Base-by-base conservation (phyloP, 768 basidiomycete species). In the Leccinum variicolor region DNA sequence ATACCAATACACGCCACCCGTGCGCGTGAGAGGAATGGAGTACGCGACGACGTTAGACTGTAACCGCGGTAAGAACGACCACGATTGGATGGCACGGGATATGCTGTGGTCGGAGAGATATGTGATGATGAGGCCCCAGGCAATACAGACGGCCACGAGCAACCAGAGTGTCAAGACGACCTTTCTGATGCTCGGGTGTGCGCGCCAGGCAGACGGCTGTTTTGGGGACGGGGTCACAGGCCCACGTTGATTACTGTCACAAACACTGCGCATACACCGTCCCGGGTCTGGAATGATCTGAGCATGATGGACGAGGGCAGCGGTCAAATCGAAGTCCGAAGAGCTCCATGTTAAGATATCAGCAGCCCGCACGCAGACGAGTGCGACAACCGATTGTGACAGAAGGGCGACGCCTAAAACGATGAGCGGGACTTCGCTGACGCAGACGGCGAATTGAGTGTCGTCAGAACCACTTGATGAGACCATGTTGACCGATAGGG, bases 291-390 rank as follows among this genome's bases (percentile, higher is more conserved):
- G 62, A 4, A 62, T 0, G 46, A 73, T 63, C 9, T 64, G 64
- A 2, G 63, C 57, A 9, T 73, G 65, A 17, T 69, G 64, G 13
- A 74, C 56, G 26, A 73, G 57, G 3, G 71, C 73, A 1, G 73
- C 69, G 3, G 71, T 69, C 1, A 66, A 58, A 13, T 70, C 71
- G 15, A 74, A 62, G 17, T 67, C 59, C 2, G 71, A 73, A 28
- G 71, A 68, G 19, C 73, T 74, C 73, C 73, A 73, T 10, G 73
- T 73, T 47, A 66, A 34, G 33, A 73, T 59, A 53, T 66, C 63
- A 17, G 67, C 64, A 23, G 54, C 28, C n/a, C 59, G 49, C 17
- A 64, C 58, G 17, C 67, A 69, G 2, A 49, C 50, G 25, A 72
- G 54, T 8, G 67, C 69, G 28, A 74, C 63, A 5, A 62, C 5